Evolutionary conservation across 805 yeast species (phyloP), one percentile per base, ranked within the genome.

Genomic region (Starmerella tilneyi): DNA sequence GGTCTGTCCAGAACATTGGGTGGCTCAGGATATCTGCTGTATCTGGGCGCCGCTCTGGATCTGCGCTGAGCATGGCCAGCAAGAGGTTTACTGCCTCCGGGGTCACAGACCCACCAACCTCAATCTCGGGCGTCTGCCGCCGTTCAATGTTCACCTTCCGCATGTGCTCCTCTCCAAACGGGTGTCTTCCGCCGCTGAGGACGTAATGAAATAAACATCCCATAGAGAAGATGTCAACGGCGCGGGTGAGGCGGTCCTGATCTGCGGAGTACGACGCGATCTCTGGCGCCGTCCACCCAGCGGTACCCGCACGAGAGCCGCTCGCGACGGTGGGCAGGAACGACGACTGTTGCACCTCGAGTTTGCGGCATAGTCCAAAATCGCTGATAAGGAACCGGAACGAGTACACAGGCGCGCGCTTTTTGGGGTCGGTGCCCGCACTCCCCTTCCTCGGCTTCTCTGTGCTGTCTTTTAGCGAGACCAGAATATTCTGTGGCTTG

Each of bases 251-350:
- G 43, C 94, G 69, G 27, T 38, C 42, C 34, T 38, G 33, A 16
- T 24, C 21, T 13, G 37, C 27, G 8, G 27, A 19, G 22, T 44
- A 15, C 17, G 24, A 26, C 5, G 32, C 15, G 15, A 62, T 58
- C 57, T 92, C 98, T 0, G 98, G 98, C 0, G 99, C 97, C 55
- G 96, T 74, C 98, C 98, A 92, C 3, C 99, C 99, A 3, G 92
- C 76, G 0, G 98, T 92, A 2, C 98, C 98, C 0, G 96, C 94
- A 16, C 94, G 94, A 56, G 85, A 40, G 19, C 38, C 38, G 34
- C 43, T 51, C 5, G 49, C 51, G 1, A 41, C 42, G 0, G 95
- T 89, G 0, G 96, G 94, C 50, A 89, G 73, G 62, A 89, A 89
- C 1, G 95, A 84, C 2, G 94, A 82, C 62, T 92, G 96, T 55